Evolutionary conservation across 257 asterid species (phyloP), one percentile per base, ranked within the genome.

Genomic region (Fraxinus quadrangulata): DNA sequence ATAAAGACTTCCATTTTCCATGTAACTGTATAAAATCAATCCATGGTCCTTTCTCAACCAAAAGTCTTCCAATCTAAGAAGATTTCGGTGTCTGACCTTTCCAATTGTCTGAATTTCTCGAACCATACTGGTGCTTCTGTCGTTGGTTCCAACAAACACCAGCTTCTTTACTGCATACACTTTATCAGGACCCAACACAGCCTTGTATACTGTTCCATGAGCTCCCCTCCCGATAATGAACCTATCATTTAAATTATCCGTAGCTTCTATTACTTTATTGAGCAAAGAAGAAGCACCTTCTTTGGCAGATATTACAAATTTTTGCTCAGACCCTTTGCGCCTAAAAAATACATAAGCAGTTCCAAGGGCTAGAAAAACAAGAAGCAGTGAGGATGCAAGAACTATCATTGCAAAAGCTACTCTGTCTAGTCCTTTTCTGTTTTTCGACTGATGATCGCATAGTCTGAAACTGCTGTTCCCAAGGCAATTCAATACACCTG

Each of bases 41-140:
- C 98, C 98, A 28, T 85, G 84, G n/a, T 91, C 93, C 79, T 86
- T 89, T 76, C 96, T 84, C 87, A 90, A 80, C 98, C 98, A 93
- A 71, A 91, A 93, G 28, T 85, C 96, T 77, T 86, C 92, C 45
- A 93, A 74, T 72, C 59, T 91, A 69, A 91, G 87, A 67, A 93
- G 89, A 82, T 93, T 93, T 28, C 98, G 92, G 86, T 93, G 97
- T 77, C 90, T 90, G 51, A 93, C 90, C 76, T 87, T 91, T 47
- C 98, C 98, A 77, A 91, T 78, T 4, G 97, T 93, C 86, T 90
- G 85, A 73, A 91, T 85, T 83, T 93, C 98, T 75, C 92, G 66
- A 26, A 87, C 82, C 96, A 93, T 90, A 75, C 96, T 90, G 49
- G 71, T 33, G 80, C 86, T 78, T 77, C 89, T 93, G 28, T 81